Evolutionary conservation across 169 alveolate species (phyloP).

Genomic region (Cyclospora cayetanensis): DNA sequence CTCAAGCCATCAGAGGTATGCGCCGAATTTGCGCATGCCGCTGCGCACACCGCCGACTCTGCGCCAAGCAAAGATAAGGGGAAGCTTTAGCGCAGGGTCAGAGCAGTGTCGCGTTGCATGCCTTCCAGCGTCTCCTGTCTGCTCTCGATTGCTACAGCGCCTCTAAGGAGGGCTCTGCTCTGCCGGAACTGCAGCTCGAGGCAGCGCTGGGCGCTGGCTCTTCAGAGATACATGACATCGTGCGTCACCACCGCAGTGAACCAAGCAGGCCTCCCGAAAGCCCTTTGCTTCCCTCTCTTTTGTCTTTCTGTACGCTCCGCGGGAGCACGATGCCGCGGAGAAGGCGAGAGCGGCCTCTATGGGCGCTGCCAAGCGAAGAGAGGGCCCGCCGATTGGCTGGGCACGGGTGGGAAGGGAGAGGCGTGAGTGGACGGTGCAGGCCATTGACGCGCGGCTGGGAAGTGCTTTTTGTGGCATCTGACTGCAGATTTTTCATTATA

Average conservation of each 20-base stretch:
- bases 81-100: too few relatives aligned
- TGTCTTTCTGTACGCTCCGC: not conserved
- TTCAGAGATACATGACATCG: slow-evolving; percentile 63
- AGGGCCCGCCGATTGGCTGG: not conserved
- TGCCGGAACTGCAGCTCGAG: slow-evolving; percentile 56
- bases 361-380: not conserved
- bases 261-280: not conserved
- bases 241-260: not conserved
- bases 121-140: too few relatives aligned
- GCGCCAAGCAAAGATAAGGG: too few relatives aligned
- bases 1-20: not conserved
- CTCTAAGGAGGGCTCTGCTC: not conserved
- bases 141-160: too few relatives aligned
- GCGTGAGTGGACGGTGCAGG: not conserved
- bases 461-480: not conserved
- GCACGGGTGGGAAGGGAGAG: not conserved
- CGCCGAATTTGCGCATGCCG: too few relatives aligned
- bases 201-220: not conserved
- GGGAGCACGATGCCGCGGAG: too few relatives aligned
- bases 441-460: not conserved
- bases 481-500: slow-evolving; percentile 50
- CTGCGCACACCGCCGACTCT: too few relatives aligned
- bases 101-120: too few relatives aligned
- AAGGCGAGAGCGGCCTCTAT: too few relatives aligned
- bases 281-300: not conserved